Evolutionary conservation across 2,329 filamentous ascomycete species (phyloP).

Genomic region (Alternaria ventricosa): DNA sequence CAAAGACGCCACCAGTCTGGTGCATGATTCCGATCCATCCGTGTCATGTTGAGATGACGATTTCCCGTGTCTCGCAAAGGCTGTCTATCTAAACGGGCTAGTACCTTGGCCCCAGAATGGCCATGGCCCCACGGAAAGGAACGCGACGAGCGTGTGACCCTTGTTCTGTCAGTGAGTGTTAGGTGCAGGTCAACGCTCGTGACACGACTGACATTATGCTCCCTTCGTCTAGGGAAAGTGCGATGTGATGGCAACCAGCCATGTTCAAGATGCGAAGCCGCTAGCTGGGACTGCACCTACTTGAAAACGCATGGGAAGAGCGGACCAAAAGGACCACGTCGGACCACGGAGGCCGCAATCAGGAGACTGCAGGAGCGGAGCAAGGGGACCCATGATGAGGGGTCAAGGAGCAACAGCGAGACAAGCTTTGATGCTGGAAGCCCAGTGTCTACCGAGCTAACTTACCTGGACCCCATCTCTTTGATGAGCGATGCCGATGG

Average conservation of each 20-base stretch:
- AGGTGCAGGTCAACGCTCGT: neutral
- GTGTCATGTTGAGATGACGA: conserved; percentile 30
- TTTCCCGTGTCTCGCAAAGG: conserved; percentile 24
- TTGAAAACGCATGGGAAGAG: conserved; percentile 47
- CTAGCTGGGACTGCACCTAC: conserved; percentile 47
- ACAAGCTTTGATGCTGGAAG: conserved; percentile 42
- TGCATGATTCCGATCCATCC: conserved; percentile 10
- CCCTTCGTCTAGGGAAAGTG: conserved; percentile 27
- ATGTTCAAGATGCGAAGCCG: conserved; percentile 41
- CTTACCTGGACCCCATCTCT: conserved; percentile 32
- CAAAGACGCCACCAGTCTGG: conserved; percentile 6
- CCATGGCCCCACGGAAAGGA: conserved; percentile 43
- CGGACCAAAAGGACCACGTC: conserved; percentile 44
- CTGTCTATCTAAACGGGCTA: conserved; percentile 21
- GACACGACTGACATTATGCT: neutral
- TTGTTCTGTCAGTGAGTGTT: conserved; percentile 37
- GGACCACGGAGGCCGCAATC: conserved; percentile 45
- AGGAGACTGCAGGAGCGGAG: conserved; percentile 41
- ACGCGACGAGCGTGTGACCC: conserved; percentile 46
- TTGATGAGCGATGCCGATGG: conserved; percentile 25
- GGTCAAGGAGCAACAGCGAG: conserved; percentile 41
- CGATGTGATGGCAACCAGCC: conserved; percentile 45
- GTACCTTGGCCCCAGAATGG: conserved; percentile 26
- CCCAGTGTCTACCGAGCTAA: conserved; percentile 35
- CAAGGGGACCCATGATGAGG: conserved; percentile 29